Evolutionary conservation across 2,329 filamentous ascomycete genomes (phyloP).

Genomic region (Talaromyces rugulosus): DNA sequence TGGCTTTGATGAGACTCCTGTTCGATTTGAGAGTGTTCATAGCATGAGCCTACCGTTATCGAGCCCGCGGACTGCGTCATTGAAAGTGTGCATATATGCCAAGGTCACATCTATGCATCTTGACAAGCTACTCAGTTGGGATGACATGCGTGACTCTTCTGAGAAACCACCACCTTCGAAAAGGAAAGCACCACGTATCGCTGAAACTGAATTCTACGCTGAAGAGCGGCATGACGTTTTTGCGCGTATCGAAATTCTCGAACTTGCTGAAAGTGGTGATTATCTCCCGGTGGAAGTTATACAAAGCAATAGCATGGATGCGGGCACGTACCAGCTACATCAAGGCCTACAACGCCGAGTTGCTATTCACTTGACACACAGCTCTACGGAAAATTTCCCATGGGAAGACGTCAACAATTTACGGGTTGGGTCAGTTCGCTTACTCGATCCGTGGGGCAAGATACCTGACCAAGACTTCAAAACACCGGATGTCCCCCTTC

Average conservation of each 20-base stretch:
- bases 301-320: constrained; percentile 76
- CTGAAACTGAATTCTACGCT: constrained; percentile 87
- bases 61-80: constrained; percentile 66
- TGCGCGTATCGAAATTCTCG: constrained; percentile 79
- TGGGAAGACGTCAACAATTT: constrained; percentile 80
- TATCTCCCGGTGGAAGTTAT: constrained; percentile 92
- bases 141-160: constrained; percentile 84
- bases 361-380: constrained; percentile 83
- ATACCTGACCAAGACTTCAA: constrained; percentile 71
- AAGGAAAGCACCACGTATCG: constrained; percentile 64
- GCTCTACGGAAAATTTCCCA: constrained; percentile 78
- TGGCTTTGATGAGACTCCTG: constrained; percentile 86
- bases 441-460: constrained; percentile 81
- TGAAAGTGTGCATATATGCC: constrained; percentile 88
- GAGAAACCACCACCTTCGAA: constrained; percentile 51
- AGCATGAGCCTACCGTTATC: constrained; percentile 91
- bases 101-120: constrained; percentile 89
- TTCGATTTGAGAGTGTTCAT: constrained; percentile 96
- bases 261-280: constrained; percentile 84
- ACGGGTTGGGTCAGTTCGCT: constrained; percentile 73
- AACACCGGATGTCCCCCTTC: constrained; percentile 70
- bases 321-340: constrained; percentile 90
- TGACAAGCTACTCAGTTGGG: constrained; percentile 96
- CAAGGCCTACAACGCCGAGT: constrained; percentile 90
- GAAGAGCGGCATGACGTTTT: constrained; percentile 95